A percentile compares a stretch with the other conserved stretches of the same genome.
These are phyloP conservation scores for Huntiella bhutanensis DNA, from an alignment of 2,329 filamentous ascomycete species.

Conservation along the genomic window DNA sequence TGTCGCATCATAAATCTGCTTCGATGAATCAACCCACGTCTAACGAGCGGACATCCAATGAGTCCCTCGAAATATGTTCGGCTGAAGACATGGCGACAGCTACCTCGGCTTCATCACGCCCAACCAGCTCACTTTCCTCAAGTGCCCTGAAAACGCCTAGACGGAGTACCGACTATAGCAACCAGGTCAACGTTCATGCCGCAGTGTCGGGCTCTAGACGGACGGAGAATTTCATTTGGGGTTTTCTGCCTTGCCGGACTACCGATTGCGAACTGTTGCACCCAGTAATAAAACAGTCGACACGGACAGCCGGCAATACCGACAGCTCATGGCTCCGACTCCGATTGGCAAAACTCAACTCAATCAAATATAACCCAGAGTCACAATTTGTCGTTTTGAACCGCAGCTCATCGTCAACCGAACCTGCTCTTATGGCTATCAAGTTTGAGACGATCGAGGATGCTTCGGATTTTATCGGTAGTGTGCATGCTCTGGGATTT, in stretches of 20 bases:
- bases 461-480: neutral
- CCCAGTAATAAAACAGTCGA: no score
- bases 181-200: slow-evolving; percentile 1
- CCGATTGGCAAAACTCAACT: neutral
- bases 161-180: neutral
- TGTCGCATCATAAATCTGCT: no score
- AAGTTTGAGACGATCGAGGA: neutral
- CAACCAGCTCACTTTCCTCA: no score
- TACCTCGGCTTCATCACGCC: no score
- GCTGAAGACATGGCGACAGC: no score
- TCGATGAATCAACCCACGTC: no score
- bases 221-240: slow-evolving; percentile 7
- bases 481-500: neutral
- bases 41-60: neutral
- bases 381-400: neutral
- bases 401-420: neutral
- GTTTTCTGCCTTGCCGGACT: neutral
- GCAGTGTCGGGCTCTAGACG: slow-evolving; percentile 5
- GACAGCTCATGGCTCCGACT: neutral
- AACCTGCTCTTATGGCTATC: neutral
- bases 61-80: no score
- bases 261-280: no score
- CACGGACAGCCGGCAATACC: no score
- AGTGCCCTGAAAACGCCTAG: no score
- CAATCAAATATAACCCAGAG: slow-evolving; percentile 1